phyloP scores from a whole-genome alignment of 768 basidiomycete species.

The Tricholoma hemisulphureum region DNA sequence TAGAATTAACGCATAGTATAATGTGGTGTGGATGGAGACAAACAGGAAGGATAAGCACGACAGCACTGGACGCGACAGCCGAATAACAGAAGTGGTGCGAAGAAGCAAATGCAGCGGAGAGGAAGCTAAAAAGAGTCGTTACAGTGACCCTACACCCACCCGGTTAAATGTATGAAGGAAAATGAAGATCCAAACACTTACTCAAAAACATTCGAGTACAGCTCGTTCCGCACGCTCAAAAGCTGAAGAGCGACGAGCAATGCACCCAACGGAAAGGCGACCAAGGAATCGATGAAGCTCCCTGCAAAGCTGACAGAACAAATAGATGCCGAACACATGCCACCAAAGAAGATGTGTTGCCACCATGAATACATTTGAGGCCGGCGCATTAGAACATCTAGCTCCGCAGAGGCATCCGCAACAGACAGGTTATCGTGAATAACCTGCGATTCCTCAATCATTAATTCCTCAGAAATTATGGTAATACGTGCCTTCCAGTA shows the following conservation, averaged over 20 bases:
- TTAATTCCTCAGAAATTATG: not conserved
- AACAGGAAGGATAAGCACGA: conserved; percentile 79
- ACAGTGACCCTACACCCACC: conserved; percentile 60
- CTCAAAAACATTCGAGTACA: conserved; percentile 83
- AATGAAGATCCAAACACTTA: conserved; percentile 25
- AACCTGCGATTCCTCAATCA: conserved; percentile 47
- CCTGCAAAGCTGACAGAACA: conserved; percentile 72
- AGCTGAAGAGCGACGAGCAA: conserved; percentile 73
- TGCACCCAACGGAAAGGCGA: conserved; percentile 72
- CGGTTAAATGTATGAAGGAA: not conserved
- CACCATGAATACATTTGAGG: conserved; percentile 59
- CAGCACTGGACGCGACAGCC: conserved; percentile 71
- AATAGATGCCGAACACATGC: conserved; percentile 73
- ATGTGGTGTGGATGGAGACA: conserved; percentile 16
- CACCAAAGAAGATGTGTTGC: conserved; percentile 69
- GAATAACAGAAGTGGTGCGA: conserved; percentile 77
- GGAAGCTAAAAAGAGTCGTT: conserved; percentile 75
- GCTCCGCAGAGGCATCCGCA: conserved; percentile 62
- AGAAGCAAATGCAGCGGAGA: conserved; percentile 70
- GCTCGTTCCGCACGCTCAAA: conserved; percentile 67
- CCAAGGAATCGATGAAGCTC: conserved; percentile 73
- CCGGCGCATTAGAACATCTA: conserved; percentile 74
- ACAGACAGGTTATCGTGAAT: conserved; percentile 82
- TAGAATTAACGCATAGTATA: conserved; percentile 13
- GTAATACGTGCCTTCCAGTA: conserved; percentile 65